These are phyloP conservation scores for Diaporthe humulicola DNA, from an alignment of 2,329 filamentous ascomycete genomes.

Conservation along the genomic window DNA sequence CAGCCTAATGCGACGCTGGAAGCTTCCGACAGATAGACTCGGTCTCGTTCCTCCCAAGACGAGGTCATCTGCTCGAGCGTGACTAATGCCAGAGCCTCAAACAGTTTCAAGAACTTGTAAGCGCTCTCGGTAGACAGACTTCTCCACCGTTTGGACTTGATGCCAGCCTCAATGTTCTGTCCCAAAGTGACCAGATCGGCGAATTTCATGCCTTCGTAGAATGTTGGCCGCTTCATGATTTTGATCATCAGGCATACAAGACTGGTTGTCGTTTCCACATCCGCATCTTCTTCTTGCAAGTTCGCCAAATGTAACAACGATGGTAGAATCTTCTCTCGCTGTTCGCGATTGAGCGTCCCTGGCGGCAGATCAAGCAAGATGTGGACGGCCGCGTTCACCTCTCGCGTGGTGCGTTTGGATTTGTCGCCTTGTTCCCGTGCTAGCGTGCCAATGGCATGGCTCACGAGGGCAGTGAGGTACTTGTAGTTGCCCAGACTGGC, in stretches of 20 bases:
- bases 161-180: slow-evolving; percentile 35
- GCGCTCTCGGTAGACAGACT: neutral
- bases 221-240: slow-evolving; percentile 64
- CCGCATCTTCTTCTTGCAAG: slow-evolving; percentile 39
- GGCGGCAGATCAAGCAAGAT: slow-evolving; percentile 51
- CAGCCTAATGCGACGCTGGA: slow-evolving; percentile 8
- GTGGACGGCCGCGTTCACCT: slow-evolving; percentile 20
- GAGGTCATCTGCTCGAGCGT: slow-evolving; percentile 41
- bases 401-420: slow-evolving; percentile 4
- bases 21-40: slow-evolving; percentile 39
- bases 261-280: slow-evolving; percentile 44
- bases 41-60: slow-evolving; percentile 41
- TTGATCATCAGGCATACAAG: slow-evolving; percentile 62
- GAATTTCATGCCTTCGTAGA: slow-evolving; percentile 62
- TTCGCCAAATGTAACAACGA: slow-evolving; percentile 47
- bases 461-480: slow-evolving; percentile 33
- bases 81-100: slow-evolving; percentile 32
- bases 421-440: slow-evolving; percentile 16
- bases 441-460: slow-evolving; percentile 33
- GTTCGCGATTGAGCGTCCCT: slow-evolving; percentile 56
- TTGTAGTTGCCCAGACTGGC: slow-evolving; percentile 37
- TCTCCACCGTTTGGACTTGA: neutral
- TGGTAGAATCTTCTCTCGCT: slow-evolving; percentile 59
- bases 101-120: slow-evolving; percentile 34
- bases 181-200: slow-evolving; percentile 51